A percentile compares a stretch with the other conserved stretches of the same genome.
Conservation (phyloP, 139 green algal species). For the Choricystis sp. region DNA sequence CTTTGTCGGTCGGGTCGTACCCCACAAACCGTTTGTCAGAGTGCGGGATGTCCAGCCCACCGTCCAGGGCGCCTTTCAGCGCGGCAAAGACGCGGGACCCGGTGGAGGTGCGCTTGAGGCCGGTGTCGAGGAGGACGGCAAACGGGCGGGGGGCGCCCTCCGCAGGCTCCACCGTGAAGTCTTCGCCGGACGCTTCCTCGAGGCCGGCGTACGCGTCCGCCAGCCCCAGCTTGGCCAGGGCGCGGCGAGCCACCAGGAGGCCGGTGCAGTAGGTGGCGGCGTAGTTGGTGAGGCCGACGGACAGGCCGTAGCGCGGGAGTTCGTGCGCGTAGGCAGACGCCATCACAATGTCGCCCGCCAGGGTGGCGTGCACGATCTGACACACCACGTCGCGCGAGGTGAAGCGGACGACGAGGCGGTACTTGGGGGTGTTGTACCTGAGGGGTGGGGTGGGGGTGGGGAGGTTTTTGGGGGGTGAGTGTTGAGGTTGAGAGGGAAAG, state of each 20-base stretch:
- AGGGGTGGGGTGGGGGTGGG: background rate
- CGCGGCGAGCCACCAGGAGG: conserved; percentile 81
- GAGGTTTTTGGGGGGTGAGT: background rate
- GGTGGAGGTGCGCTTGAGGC: conserved; percentile 88
- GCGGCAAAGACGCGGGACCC: conserved; percentile 68
- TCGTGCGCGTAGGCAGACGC: conserved; percentile 80
- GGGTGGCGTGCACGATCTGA: conserved; percentile 85
- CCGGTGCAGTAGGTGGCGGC: conserved; percentile 84
- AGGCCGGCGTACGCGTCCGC: conserved; percentile 72
- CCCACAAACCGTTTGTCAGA: conserved; percentile 96
- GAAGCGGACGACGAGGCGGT: conserved; percentile 74
- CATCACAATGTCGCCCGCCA: conserved; percentile 83
- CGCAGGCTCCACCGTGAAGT: conserved; percentile 87
- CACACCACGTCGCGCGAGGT: conserved; percentile 74
- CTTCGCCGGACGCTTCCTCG: conserved; percentile 55
- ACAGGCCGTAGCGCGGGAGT: conserved; percentile 85
- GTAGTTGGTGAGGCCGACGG: conserved; percentile 93
- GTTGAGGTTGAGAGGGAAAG: background rate
- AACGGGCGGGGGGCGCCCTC: conserved; percentile 89
- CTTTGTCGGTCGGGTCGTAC: conserved; percentile 75
- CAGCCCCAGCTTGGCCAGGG: conserved; percentile 86
- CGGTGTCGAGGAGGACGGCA: conserved; percentile 77
- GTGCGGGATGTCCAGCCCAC: conserved; percentile 95
- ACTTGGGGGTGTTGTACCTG: conserved; percentile 95
- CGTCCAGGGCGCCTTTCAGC: conserved; percentile 78